These are phyloP conservation scores for Rhizopogon sp. DNA, from an alignment of 768 basidiomycete species.

Conservation along the genomic window DNA sequence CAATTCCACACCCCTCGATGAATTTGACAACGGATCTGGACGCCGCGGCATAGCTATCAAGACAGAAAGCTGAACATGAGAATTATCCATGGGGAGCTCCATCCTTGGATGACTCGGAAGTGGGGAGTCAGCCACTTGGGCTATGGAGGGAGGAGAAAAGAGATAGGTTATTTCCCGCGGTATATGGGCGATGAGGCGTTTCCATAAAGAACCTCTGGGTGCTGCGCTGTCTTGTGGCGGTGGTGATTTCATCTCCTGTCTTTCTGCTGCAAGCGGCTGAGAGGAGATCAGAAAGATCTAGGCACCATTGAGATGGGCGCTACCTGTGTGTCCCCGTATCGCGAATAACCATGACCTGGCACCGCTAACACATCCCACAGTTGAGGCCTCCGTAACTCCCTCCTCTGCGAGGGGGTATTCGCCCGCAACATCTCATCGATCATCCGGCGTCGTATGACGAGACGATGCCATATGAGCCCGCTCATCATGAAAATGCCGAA, in stretches of 20 bases:
- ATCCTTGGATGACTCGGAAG: background rate
- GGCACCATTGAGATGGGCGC: conserved; percentile 14
- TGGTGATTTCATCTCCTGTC: background rate
- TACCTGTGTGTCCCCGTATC: conserved; percentile 19
- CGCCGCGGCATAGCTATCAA: conserved; percentile 24
- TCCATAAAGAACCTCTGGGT: conserved; percentile 17
- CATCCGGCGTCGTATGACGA: conserved; percentile 20
- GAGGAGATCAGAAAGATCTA: background rate
- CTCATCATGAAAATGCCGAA: conserved; percentile 26
- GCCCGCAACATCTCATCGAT: conserved; percentile 18
- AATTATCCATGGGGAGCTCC: conserved; percentile 9
- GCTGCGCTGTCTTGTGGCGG: background rate
- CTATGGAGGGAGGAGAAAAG: conserved; percentile 12
- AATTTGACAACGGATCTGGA: background rate
- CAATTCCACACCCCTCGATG: background rate
- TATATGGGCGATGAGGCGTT: conserved; percentile 8
- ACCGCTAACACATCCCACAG: conserved; percentile 20
- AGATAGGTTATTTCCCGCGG: conserved; percentile 25
- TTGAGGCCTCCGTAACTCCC: conserved; percentile 10
- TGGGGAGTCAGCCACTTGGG: background rate
- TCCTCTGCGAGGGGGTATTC: background rate
- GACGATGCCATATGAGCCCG: conserved; percentile 28
- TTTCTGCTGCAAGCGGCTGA: conserved; percentile 22
- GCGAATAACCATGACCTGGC: background rate
- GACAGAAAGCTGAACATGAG: conserved; percentile 21